Evolutionary conservation across 257 asterid genomes (phyloP), one percentile per base, ranked within the genome.

Genomic region (Asclepias syriaca): DNA sequence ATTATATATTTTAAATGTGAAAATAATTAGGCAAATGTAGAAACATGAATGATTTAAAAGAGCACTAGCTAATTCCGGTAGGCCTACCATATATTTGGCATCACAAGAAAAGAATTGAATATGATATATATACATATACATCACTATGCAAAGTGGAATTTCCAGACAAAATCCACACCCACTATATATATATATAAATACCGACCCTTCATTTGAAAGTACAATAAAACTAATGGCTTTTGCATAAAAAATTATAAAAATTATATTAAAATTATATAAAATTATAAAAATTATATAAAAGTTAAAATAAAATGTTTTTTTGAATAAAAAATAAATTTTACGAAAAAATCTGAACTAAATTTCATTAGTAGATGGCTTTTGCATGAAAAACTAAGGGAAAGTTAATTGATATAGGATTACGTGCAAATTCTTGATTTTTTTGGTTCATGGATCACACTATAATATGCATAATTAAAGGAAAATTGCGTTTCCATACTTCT

Each of bases 131-230:
- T 29, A 29, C 3, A 2, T n/a, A 15, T 40, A 48, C 65, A 15
- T n/a, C 72, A 60, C 68, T 72, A 51, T 77, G 74, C 68, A 77
- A 65, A 27, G 51, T 70, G 59, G 45, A 39, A 57, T 67, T 53
- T 48, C 69, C 75, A 50, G 8, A 22, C 27, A 63, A 22, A 69
- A 50, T 60, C 53, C n/a, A 6, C 5, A 43, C 22, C 22, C 73
- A 9, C 11, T 54, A 21, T 24, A 32, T 6, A 27, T 53, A 53
- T 53, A 11, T 49, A 49, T 29, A n/a, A n/a, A n/a, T n/a, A n/a
- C n/a, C n/a, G n/a, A n/a, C n/a, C n/a, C n/a, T n/a, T n/a, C n/a
- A n/a, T n/a, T n/a, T n/a, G n/a, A n/a, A n/a, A n/a, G n/a, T n/a
- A n/a, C n/a, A n/a, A n/a, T n/a, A n/a, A n/a, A n/a, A n/a, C n/a